phyloP scores from a whole-genome alignment of 2,329 filamentous ascomycete genomes.

The Aspergillus caelatus region DNA sequence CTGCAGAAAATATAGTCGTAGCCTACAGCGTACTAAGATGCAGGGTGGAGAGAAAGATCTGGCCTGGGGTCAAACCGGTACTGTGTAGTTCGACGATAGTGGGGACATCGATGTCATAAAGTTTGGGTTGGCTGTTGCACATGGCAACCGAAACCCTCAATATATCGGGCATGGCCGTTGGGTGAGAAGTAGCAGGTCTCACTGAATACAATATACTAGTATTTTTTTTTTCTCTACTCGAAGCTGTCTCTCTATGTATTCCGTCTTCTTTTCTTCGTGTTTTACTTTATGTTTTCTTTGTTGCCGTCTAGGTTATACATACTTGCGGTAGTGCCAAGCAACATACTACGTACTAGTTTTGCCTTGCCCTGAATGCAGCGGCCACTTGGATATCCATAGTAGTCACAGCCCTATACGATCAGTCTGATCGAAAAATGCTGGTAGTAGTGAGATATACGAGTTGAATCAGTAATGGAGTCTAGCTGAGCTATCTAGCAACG shows the following conservation, averaged over 20 bases:
- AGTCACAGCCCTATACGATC: too few species aligned
- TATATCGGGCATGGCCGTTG: neutral
- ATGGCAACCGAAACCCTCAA: constrained; percentile 14
- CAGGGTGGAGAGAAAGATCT: neutral
- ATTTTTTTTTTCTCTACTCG: neutral
- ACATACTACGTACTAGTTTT: too few species aligned
- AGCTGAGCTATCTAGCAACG: neutral
- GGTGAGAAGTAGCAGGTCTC: neutral
- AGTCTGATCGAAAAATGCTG: too few species aligned
- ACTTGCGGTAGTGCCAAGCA: too few species aligned
- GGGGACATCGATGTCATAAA: constrained; percentile 14
- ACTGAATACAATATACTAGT: neutral
- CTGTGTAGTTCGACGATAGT: neutral
- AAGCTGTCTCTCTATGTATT: neutral
- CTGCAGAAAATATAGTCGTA: too few species aligned
- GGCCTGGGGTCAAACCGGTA: neutral
- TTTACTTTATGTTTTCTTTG: neutral
- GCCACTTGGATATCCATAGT: too few species aligned
- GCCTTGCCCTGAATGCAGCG: too few species aligned
- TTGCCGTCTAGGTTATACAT: too few species aligned
- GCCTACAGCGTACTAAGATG: neutral
- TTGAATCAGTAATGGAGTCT: neutral
- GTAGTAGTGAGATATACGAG: too few species aligned
- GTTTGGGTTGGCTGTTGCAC: constrained; percentile 13
- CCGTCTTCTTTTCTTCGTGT: neutral